Conservation (phyloP, 371 early-diverging fungal genomes). For the Rhizopus microsporus region DNA sequence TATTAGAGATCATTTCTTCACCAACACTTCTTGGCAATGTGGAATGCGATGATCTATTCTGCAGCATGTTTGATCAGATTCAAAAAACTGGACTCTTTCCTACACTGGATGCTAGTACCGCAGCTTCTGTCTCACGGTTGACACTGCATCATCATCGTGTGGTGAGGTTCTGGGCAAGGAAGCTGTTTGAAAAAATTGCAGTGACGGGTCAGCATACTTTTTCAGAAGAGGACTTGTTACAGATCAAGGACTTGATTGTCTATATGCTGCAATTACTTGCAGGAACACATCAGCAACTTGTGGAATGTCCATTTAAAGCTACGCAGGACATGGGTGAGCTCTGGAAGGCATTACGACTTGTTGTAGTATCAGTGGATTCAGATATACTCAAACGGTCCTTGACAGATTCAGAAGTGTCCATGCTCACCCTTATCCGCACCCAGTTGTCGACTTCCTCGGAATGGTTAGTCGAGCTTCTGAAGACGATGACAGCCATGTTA, state of each 20-base stretch:
- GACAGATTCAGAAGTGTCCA: slow-evolving; percentile 16
- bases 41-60: slow-evolving; percentile 25
- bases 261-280: slow-evolving; percentile 11
- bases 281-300: background rate
- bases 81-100: slow-evolving; percentile 34
- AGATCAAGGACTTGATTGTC: slow-evolving; percentile 10
- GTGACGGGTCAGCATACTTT: slow-evolving; percentile 16
- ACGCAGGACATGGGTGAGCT: slow-evolving; percentile 24
- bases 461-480: slow-evolving; percentile 35
- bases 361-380: slow-evolving; percentile 13
- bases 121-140: slow-evolving; percentile 22
- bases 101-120: slow-evolving; percentile 19
- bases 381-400: slow-evolving; percentile 11
- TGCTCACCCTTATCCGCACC: slow-evolving; percentile 15
- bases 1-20: slow-evolving; percentile 30
- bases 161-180: slow-evolving; percentile 45
- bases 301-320: background rate
- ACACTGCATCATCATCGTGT: slow-evolving; percentile 37
- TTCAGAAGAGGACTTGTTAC: slow-evolving; percentile 8
- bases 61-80: slow-evolving; percentile 30
- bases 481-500: slow-evolving; percentile 33
- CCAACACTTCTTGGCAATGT: slow-evolving; percentile 16
- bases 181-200: slow-evolving; percentile 35
- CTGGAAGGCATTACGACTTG: slow-evolving; percentile 37
- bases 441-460: slow-evolving; percentile 20